Base-by-base conservation (phyloP, 768 basidiomycete species). In the Solioccasus polychromus region DNA sequence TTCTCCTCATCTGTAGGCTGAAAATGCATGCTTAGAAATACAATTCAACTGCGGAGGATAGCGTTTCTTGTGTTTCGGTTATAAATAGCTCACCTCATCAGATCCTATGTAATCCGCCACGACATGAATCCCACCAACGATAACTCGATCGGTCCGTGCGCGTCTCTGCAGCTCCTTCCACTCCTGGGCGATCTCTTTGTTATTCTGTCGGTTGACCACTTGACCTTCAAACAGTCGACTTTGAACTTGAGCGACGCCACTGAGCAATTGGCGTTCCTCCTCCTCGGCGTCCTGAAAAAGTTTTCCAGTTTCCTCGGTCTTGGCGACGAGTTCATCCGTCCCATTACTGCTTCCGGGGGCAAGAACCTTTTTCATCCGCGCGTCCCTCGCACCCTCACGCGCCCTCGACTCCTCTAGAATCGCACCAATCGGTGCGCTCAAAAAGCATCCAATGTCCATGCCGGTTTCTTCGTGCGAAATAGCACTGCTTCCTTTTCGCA, bases 211-310 rank as follows among this genome's bases (percentile, higher is more conserved):
- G 35, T 48, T 29, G 34, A 77, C 50, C 38, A 76, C 25, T 50
- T 68, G 69, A 8, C 81, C 82, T 47, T 83, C 80, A 46, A 82
- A 83, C 17, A 83, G 57, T 25, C 79, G 68, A 37, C 74, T 77
- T 46, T 76, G 74, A 15, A 83, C 81, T 44, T 75, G 75, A 7
- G 79, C 80, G n/a, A 80, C 67, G 6, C 80, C 80, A 20, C 68
- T 73, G 31, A 83, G 60, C 22, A 83, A 55, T 46, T 48, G 60
- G 19, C 58, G 55, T 57, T 83, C 80, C 50, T 82, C 80, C 44
- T 77, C 79, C 53, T 80, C 77, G 8, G 74, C 75, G 18, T 74
- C 70, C 35, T 53, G 53, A 14, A 73, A 35, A 18, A 74, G 55
- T 28, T 62, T 59, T 35, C 52, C 57, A 8, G 59, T 53, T 23